Evolutionary conservation across 1,139 yeast genomes (phyloP), one percentile per base, ranked within the genome.

Genomic region (Protomyces pachydermus): DNA sequence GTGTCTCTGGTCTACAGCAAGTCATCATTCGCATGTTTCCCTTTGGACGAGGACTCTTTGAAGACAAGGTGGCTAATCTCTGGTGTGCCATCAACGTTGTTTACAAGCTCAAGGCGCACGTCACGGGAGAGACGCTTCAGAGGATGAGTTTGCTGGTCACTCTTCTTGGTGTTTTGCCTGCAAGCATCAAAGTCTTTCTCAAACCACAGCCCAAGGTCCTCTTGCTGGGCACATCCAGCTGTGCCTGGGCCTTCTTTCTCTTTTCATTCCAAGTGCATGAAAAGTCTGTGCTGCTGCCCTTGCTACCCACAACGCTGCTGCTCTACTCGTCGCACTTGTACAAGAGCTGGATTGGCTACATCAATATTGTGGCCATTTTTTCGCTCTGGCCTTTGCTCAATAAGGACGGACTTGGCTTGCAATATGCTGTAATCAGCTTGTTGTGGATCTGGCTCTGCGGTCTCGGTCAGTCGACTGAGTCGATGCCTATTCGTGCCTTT

Each of bases 181-280:
- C 91, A 1, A 81, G 85, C 71, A 53, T 81, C 1, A 74, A 82
- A 32, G 80, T 84, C 3, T 80, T 86, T 61, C 72, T 81, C 58
- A 79, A 80, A 62, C 84, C 88, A 28, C 66, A 78, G 39, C 81
- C 83, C 69, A 77, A 77, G 58, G 72, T 84, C 12, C 71, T 86
- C 12, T 78, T 86, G 1, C 89, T 90, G 82, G 91, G 95, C 1
- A 82, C 93, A 65, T 84, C 91, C 0, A 86, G 91, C 0, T 85
- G 93, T 66, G 84, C 98, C 0, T 82, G 95, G 85, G 87, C 95
- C 0, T 95, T 93, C 73, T 95, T 81, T 73, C 78, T 95, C 58
- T 93, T 93, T 73, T 87, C 96, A 32, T 95, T 90, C 78, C 98
- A 93, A 74, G 98, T 93, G 3, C 98, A 95, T 74, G 98, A 93